A percentile compares a stretch with the other conserved stretches of the same genome.
Conservation (phyloP, 2,329 filamentous ascomycete species). For the Cercospora janseana region DNA sequence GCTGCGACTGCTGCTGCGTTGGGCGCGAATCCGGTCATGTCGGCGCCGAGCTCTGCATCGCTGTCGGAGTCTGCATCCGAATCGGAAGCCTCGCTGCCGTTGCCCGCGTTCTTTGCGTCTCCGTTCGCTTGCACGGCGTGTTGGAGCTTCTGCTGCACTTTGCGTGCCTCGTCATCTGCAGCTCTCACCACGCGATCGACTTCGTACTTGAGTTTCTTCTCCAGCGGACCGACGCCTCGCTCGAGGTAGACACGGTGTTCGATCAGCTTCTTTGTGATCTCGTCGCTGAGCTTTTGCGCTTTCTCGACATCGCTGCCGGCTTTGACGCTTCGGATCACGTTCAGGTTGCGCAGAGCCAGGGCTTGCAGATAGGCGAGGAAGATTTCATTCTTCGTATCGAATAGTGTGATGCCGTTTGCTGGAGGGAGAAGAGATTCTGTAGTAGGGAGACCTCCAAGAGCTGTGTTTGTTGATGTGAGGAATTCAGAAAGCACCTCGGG, state of each 20-base stretch:
- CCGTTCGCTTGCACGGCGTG: slow-evolving; percentile 30
- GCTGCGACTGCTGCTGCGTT: slow-evolving; percentile 54
- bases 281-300: slow-evolving; percentile 55
- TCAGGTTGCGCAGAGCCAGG: slow-evolving; percentile 68
- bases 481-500: slow-evolving; percentile 44
- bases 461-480: slow-evolving; percentile 63
- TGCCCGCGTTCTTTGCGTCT: slow-evolving; percentile 23
- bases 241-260: slow-evolving; percentile 91
- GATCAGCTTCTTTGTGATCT: slow-evolving; percentile 80
- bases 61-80: slow-evolving; percentile 40
- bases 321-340: slow-evolving; percentile 40
- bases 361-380: slow-evolving; percentile 94
- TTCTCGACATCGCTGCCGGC: slow-evolving; percentile 38
- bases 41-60: slow-evolving; percentile 46
- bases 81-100: slow-evolving; percentile 29
- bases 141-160: slow-evolving; percentile 39
- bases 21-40: slow-evolving; percentile 63
- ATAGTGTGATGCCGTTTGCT: slow-evolving; percentile 83
- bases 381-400: slow-evolving; percentile 96
- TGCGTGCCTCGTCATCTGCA: slow-evolving; percentile 68
- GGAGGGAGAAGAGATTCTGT: slow-evolving; percentile 66
- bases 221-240: slow-evolving; percentile 84
- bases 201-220: slow-evolving; percentile 88
- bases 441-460: slow-evolving; percentile 52
- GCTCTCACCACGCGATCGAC: slow-evolving; percentile 91